Conservation (phyloP, 169 alveolate species). For the Plasmodium billcollinsi region DNA sequence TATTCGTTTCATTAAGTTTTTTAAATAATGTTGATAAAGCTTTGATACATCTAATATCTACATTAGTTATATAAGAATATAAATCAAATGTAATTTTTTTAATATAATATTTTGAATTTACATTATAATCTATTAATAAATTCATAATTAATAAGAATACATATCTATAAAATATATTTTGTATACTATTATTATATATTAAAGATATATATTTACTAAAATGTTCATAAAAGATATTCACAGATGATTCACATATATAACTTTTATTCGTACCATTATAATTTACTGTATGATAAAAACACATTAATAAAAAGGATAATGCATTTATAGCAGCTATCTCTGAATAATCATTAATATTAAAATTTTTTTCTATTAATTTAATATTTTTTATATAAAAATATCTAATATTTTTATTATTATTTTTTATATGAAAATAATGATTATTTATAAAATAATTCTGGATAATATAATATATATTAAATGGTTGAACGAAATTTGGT, state of each 20-base stretch:
- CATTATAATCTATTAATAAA: conserved; percentile 52
- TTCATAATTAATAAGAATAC: conserved; percentile 51
- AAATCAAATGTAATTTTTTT: conserved; percentile 53
- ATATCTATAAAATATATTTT: conserved; percentile 65
- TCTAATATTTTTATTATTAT: conserved; percentile 10
- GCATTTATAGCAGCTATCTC: conserved; percentile 74
- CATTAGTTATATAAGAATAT: conserved; percentile 39
- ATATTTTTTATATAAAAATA: conserved; percentile 11
- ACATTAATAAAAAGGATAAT: conserved; percentile 35
- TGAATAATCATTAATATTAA: conserved; percentile 64
- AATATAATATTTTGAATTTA: conserved; percentile 42
- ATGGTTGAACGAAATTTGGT: conserved; percentile 53
- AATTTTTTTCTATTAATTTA: conserved; percentile 45
- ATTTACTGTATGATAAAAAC: conserved; percentile 34
- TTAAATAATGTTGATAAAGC: conserved; percentile 56
- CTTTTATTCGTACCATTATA: conserved; percentile 11
- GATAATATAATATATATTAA: conserved; percentile 35
- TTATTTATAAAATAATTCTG: conserved; percentile 31
- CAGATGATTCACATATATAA: conserved; percentile 51
- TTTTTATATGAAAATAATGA: conserved; percentile 7
- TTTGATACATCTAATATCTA: conserved; percentile 56
- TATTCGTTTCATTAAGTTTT: conserved; percentile 62
- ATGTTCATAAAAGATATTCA: conserved; percentile 55
- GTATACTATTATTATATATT: conserved; percentile 69
- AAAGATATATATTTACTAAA: conserved; percentile 64